Evolutionary conservation across 2,329 filamentous ascomycete genomes (phyloP).

Genomic region (Diaporthe nobilis): DNA sequence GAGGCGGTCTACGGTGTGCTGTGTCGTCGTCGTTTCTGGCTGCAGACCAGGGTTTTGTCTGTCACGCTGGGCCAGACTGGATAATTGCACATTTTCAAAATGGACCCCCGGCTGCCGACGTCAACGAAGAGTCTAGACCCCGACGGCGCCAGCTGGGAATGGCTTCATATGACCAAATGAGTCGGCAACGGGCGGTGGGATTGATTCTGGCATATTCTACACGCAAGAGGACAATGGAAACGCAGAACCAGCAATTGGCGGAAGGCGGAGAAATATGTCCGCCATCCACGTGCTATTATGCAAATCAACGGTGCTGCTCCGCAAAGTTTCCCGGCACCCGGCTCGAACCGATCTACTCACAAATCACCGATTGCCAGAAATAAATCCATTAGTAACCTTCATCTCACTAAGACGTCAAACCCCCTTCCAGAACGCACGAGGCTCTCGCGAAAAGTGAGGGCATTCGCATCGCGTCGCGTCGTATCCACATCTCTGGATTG

Average conservation of each 20-base stretch:
- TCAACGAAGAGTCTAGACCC: not conserved
- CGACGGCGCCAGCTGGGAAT: not conserved
- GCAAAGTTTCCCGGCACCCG: not conserved
- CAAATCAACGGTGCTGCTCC: slow-evolving; percentile 12
- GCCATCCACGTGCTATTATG: slow-evolving; percentile 17
- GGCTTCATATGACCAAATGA: not conserved
- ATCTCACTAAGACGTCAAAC: not conserved
- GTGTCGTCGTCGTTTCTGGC: not conserved
- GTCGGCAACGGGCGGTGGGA: not conserved
- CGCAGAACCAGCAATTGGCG: not conserved
- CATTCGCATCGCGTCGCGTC: not conserved
- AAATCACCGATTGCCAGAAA: not conserved
- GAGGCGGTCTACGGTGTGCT: slow-evolving; percentile 7
- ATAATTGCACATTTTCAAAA: not conserved
- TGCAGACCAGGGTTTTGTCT: not conserved
- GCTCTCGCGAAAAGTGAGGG: not conserved
- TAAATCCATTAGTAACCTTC: not conserved
- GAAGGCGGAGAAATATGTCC: not conserved
- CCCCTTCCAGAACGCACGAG: not conserved
- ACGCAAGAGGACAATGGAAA: not conserved
- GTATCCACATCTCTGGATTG: not conserved
- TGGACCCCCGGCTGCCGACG: not conserved
- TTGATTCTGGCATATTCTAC: slow-evolving; percentile 5
- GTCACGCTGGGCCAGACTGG: not conserved
- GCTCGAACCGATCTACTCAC: slow-evolving; percentile 15